Conservation (phyloP, 352 stramenopile species). For the Elongisporangium prolatum region DNA sequence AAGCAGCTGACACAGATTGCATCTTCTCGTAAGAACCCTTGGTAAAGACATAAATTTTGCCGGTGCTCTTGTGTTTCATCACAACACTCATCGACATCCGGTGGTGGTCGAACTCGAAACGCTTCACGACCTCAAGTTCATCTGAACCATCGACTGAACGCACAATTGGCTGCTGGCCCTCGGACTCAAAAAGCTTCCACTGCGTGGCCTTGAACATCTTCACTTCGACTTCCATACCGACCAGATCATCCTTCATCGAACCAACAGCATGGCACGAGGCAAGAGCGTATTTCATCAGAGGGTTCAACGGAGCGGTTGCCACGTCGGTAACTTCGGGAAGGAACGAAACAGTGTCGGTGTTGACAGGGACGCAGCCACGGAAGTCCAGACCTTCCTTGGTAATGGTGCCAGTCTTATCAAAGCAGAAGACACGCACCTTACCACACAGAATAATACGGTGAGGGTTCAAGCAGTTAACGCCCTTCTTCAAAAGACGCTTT, state of each 20-base stretch:
- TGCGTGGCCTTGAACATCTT: slow-evolving; percentile 81
- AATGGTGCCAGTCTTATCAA: slow-evolving; percentile 92
- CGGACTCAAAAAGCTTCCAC: slow-evolving; percentile 58
- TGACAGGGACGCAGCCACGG: slow-evolving; percentile 51
- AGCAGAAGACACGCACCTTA: slow-evolving; percentile 89
- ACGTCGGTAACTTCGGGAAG: slow-evolving; percentile 53
- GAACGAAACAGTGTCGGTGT: slow-evolving; percentile 36
- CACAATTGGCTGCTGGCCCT: slow-evolving; percentile 39
- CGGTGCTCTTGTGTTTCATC: slow-evolving; percentile 51
- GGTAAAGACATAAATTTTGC: slow-evolving; percentile 73
- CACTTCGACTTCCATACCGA: slow-evolving; percentile 88
- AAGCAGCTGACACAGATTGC: slow-evolving; percentile 38
- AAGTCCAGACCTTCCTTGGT: slow-evolving; percentile 89
- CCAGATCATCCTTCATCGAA: slow-evolving; percentile 55
- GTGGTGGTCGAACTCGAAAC: slow-evolving; percentile 91
- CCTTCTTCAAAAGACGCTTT: slow-evolving; percentile 64
- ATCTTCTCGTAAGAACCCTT: slow-evolving; percentile 91
- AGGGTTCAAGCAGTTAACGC: slow-evolving; percentile 81
- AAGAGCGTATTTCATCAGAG: slow-evolving; percentile 59
- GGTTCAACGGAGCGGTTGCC: slow-evolving; percentile 24
- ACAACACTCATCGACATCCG: slow-evolving; percentile 90
- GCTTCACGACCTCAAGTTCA: slow-evolving; percentile 78
- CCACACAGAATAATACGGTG: slow-evolving; percentile 84
- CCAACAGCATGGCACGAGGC: slow-evolving; percentile 83
- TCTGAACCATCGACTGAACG: slow-evolving; percentile 33